Base-by-base conservation (phyloP, 805 yeast species). In the Saturnispora saitoi region DNA sequence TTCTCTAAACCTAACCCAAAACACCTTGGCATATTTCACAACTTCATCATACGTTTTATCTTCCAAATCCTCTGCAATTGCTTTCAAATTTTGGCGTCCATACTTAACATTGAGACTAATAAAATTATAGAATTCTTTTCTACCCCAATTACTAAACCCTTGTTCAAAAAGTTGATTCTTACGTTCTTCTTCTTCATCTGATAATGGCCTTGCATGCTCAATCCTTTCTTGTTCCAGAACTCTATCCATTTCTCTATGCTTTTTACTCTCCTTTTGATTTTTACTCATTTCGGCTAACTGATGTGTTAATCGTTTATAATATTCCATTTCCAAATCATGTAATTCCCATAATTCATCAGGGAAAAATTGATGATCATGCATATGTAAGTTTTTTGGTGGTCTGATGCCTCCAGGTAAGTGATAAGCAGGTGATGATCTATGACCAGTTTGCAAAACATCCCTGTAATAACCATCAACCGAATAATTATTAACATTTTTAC, bases 301-400 rank as follows among this genome's bases (percentile, higher is more conserved):
- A 12, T 77, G 78, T 22, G 77, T 75, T 56, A 75, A 80, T 59
- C 87, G 83, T 48, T 86, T 81, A 63, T 75, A 84, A 65, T 80
- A 83, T 49, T 83, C 80, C 57, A 82, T 81, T 61, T 93, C 98
- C 64, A 82, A 75, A 50, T 88, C 95, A 60, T 85, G 80, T 37
- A 93, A 63, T 48, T 84, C 88, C 54, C 77, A 72, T 42, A 93
- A 68, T 60, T 85, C 76, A n/a, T 81, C 74, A 1, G 95, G 88
- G 63, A 76, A 86, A 58, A 93, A 87, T 65, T 93, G 99, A 66
- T 90, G 96, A 60, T 93, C 96, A 61, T 84, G 86, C 36, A 87
- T 71, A 50, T 80, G 81, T 51, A 86, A 70, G 57, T 87, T 93
- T 60, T 83, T 87, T 32, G 98, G 97, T 40, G 95, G 86, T 53